Conservation (phyloP, 768 basidiomycete genomes). For the Rhizopogon rudus region DNA sequence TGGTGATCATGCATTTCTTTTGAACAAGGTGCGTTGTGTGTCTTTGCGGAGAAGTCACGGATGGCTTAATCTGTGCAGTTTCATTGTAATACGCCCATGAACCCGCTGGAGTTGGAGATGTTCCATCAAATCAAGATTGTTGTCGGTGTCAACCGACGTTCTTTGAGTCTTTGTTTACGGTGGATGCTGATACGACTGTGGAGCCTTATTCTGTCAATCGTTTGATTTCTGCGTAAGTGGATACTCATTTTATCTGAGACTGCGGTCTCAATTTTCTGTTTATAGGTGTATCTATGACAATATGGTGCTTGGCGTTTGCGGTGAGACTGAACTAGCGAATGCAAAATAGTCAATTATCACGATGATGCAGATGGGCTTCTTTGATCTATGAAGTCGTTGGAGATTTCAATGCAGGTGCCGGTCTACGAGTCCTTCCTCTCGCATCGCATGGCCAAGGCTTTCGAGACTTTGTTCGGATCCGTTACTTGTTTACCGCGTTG, state of each 20-base stretch:
- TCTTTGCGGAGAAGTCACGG: background rate
- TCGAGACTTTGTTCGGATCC: constrained; percentile 94
- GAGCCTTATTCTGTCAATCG: constrained; percentile 84
- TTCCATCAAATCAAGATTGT: constrained; percentile 99
- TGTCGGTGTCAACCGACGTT: too few relatives aligned
- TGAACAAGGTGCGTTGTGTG: constrained; percentile 65
- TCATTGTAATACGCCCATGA: constrained; percentile 96
- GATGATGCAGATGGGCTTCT: constrained; percentile 80
- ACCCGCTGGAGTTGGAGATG: constrained; percentile 94
- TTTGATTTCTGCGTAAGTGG: constrained; percentile 85
- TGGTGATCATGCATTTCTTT: constrained; percentile 93
- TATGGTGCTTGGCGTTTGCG: too few relatives aligned
- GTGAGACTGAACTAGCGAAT: constrained; percentile 86
- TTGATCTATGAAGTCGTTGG: background rate
- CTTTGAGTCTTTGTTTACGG: too few relatives aligned
- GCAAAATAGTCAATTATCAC: constrained; percentile 93
- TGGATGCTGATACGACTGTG: constrained; percentile 97
- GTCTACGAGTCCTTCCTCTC: constrained; percentile 99
- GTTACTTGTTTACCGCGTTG: constrained; percentile 99
- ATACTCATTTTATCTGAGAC: background rate
- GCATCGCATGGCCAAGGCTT: constrained; percentile 98
- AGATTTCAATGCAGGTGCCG: constrained; percentile 25
- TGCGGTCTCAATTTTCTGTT: too few relatives aligned
- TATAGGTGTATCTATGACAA: too few relatives aligned
- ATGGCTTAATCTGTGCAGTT: constrained; percentile 47